Evolutionary conservation across 2,329 filamentous ascomycete species (phyloP), one percentile per base, ranked within the genome.

Genomic region (Lasiodiplodia sp.): DNA sequence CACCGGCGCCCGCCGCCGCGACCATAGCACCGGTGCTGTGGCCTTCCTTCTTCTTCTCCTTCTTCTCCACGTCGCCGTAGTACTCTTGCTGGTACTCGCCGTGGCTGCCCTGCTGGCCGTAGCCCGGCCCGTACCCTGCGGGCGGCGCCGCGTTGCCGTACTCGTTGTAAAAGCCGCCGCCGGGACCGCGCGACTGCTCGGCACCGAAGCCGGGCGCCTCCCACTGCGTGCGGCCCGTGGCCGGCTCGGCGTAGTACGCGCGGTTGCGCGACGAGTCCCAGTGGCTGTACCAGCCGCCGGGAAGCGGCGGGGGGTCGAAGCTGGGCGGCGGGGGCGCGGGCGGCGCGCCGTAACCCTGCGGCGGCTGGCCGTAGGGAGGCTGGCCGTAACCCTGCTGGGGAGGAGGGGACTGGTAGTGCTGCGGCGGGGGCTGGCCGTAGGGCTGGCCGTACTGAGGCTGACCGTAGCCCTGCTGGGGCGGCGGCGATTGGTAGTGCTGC

Each of bases 181-280:
- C 58, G 7, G 44, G 44, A 6, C 51, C 67, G n/a, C 56, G 56
- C 16, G 56, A 40, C 44, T 75, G 76, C 60, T 78, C 79, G 1
- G 75, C 74, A 5, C 75, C 77, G 68, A 68, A 44, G 73, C 71
- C 79, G 2, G 89, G 88, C 18, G 84, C 82, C 70, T 90, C 87
- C 89, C 89, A 91, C 77, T 91, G 88, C 0, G 87, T 86, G 69
- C 84, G 85, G 23, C 88, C 87, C 14, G 87, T 87, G 57, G 86
- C 82, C 68, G 87, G 80, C 76, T 91, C 88, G 68, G 88, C 83
- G 74, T 90, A 92, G 80, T 87, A 91, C 81, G 87, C 91, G 67
- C 87, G 86, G 74, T 89, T 86, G 69, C 84, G 81, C 69, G 82
- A 83, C 68, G 87, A 84, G 72, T 92, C 89, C 79, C 86, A 92